These are phyloP conservation scores for Azolla pinnata DNA, from an alignment of 75 land plant species.

Conservation along the genomic window DNA sequence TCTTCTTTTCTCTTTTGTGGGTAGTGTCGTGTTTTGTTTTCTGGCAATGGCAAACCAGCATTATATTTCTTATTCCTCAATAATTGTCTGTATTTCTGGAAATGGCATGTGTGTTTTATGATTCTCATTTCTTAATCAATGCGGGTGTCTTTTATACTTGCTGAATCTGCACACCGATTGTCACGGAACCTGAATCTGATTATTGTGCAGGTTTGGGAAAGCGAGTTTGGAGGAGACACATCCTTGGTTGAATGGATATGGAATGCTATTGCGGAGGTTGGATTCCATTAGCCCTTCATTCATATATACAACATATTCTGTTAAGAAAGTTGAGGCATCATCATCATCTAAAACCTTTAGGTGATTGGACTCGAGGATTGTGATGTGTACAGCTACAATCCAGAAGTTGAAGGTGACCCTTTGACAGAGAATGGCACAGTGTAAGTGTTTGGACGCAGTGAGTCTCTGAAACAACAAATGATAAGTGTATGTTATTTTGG, in stretches of 20 bases:
- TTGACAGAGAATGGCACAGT: constrained; percentile 60
- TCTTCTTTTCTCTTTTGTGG: too few relatives aligned
- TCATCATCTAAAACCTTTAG: constrained; percentile 21
- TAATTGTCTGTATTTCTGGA: too few relatives aligned
- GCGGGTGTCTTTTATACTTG: background rate
- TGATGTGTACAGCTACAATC: constrained; percentile 69
- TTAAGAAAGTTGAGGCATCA: background rate
- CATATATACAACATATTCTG: background rate
- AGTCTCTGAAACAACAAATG: too few relatives aligned
- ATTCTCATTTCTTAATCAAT: background rate
- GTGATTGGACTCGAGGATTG: constrained; percentile 61
- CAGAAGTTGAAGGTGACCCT: constrained; percentile 63
- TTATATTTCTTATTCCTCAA: background rate
- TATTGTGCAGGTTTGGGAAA: constrained; percentile 41
- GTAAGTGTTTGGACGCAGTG: constrained; percentile 24
- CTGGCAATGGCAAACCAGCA: background rate
- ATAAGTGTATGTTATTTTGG: too few relatives aligned
- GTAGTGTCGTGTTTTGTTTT: constrained; percentile 10
- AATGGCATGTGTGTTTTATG: constrained; percentile 2
- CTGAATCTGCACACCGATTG: too few relatives aligned
- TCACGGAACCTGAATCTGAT: too few relatives aligned
- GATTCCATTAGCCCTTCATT: background rate
- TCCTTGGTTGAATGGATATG: constrained; percentile 32
- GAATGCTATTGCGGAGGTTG: constrained; percentile 54
- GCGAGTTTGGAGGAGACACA: constrained; percentile 33